Conservation (phyloP, 2,329 filamentous ascomycete species). For the Aspergillus felis region DNA sequence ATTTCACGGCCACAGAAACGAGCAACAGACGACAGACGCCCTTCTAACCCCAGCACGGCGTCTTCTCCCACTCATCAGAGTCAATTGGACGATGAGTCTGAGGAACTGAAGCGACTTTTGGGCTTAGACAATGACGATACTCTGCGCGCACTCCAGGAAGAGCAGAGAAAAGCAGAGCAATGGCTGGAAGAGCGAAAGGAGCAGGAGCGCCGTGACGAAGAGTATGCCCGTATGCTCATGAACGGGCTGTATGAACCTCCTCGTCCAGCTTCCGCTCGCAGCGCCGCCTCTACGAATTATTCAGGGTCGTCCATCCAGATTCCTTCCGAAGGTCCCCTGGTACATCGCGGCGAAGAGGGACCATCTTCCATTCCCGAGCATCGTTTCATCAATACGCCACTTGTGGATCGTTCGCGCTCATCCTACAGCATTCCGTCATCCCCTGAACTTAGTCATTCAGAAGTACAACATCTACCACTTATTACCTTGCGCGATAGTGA, state of each 20-base stretch:
- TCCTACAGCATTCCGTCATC: neutral
- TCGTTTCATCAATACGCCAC: neutral
- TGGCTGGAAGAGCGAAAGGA: conserved; percentile 27
- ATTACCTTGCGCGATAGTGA: conserved; percentile 15
- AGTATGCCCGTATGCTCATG: conserved; percentile 36
- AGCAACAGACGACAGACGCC: neutral
- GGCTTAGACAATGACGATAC: conserved; percentile 22
- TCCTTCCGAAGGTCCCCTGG: neutral
- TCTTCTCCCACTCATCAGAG: neutral
- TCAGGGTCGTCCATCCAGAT: conserved; percentile 3
- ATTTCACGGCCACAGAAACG: conserved; percentile 11
- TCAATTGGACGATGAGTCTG: conserved; percentile 3
- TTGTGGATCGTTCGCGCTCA: neutral
- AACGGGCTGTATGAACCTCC: conserved; percentile 21
- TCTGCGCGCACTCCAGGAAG: conserved; percentile 23
- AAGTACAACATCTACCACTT: conserved; percentile 1
- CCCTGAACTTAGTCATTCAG: neutral
- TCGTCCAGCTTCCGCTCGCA: conserved; percentile 7
- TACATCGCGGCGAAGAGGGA: neutral
- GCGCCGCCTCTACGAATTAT: conserved; percentile 3
- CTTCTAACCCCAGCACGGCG: neutral
- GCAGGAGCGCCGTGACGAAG: conserved; percentile 36
- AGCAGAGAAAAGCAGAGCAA: conserved; percentile 29
- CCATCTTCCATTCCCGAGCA: neutral
- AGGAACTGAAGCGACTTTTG: conserved; percentile 21